Evolutionary conservation across 306 rosid species (phyloP), one percentile per base, ranked within the genome.

Genomic region (Vigna angularis): DNA sequence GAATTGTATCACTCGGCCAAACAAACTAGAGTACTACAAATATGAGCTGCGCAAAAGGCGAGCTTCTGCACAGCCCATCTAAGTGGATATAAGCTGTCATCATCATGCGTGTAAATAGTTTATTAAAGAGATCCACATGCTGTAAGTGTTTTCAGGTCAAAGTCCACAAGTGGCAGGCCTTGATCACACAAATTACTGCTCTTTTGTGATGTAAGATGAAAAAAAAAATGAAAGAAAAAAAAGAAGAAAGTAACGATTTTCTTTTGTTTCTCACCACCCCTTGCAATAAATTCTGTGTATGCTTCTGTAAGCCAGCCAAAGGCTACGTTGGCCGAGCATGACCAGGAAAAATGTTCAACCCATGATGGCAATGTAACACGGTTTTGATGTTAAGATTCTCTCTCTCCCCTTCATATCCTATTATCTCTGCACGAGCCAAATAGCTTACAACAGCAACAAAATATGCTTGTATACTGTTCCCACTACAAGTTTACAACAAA

Each of bases 81-180:
- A 89, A 89, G 89, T 86, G 86, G 91, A 87, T 76, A 82, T 77
- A 80, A 78, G 86, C 61, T 87, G 86, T 83, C 88, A 81, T 83
- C 88, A 81, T 69, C 78, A 75, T 51, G 91, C 61, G 77, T 91
- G 97, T 93, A 93, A 87, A 93, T 93, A 93, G 90, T 83, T 83
- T 79, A 87, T 92, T 83, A 83, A 88, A 87, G 89, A 70, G 81
- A 82, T 71, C 83, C 89, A 87, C 81, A 77, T 15, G 81, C 81
- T 83, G 57, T 67, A 83, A 84, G 93, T 86, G 58, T 87, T 83
- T 86, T 87, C 88, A 75, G 98, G 98, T 93, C 97, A 75, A 93
- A 93, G 97, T 88, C 90, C 86, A 67, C 73, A 66, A 80, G 90
- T 88, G 98, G 91, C 97, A 86, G 98, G 91, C 97, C 94, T 82